Evolutionary conservation across 306 rosid genomes (phyloP).

Genomic region (Argentina anserina): DNA sequence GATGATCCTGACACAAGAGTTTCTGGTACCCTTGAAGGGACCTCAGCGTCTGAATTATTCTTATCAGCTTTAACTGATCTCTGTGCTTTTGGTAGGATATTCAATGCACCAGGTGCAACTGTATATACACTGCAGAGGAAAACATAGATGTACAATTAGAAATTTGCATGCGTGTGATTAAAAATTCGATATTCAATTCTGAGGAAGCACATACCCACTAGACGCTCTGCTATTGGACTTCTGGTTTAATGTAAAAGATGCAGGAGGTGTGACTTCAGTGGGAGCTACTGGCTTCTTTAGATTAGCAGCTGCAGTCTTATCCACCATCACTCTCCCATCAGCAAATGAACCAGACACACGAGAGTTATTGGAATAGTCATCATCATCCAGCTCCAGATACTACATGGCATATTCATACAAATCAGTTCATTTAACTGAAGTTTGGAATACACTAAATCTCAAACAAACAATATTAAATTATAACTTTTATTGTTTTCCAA

Average conservation of each 20-base stretch:
- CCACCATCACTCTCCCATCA: constrained; percentile 36
- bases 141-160: background rate
- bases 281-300: constrained; percentile 33
- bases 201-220: constrained; percentile 31
- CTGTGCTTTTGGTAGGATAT: constrained; percentile 24
- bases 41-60: constrained; percentile 32
- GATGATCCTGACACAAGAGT: constrained; percentile 37
- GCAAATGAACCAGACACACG: constrained; percentile 26
- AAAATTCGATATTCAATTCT: background rate
- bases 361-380: constrained; percentile 44
- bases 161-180: background rate
- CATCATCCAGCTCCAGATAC: constrained; percentile 77
- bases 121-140: constrained; percentile 49
- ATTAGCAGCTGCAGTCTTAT: constrained; percentile 18
- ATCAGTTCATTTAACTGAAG: background rate
- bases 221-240: constrained; percentile 25
- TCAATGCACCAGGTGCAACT: constrained; percentile 25
- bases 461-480: background rate
- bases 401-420: constrained; percentile 23
- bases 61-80: constrained; percentile 38
- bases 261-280: constrained; percentile 29
- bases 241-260: constrained; percentile 22
- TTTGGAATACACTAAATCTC: no score
- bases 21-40: constrained; percentile 36
- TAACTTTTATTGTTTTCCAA: background rate